Evolutionary conservation across 1,139 yeast genomes (phyloP), one percentile per base, ranked within the genome.

Genomic region (Spencermartinsiella ligniputridi): DNA sequence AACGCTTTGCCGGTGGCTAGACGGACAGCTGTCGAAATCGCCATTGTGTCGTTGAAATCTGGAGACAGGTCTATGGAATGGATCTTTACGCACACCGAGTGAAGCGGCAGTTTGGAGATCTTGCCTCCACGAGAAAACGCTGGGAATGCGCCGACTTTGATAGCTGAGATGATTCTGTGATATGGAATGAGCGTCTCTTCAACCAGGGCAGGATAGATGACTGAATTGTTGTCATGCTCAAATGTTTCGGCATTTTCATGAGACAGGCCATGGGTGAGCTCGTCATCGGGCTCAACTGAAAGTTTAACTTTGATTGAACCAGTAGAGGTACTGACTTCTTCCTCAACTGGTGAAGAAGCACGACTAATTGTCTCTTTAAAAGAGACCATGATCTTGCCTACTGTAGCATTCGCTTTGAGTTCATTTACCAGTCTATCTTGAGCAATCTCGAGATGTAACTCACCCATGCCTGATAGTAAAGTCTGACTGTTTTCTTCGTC

Each of bases 381-480:
- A 0, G 97, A 83, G 6, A 92, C 96, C 65, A 82, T 87, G 20
- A 92, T 85, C 45, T 81, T 81, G 32, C 96, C 89, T 41, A 89
- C 74, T 40, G 81, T 81, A 0, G 86, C 84, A 47, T 81, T 80
- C 2, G 95, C 96, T 60, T 83, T 83, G 74, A 90, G 75, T 50
- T 88, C 96, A 43, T 78, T 78, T 17, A 83, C 68, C 41, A 92
- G 72, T 46, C 97, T 71, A 54, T 88, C 95, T 44, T 75, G 74
- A 1, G 94, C 85, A 53, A 92, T 89, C 54, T 92, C 97, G 44
- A 92, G 72, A 64, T 92, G 98, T 42, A 92, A 70, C 44, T 89
- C 96, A 15, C 97, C 98, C 97, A 92, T 89, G 2, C 98, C 99
- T 42, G 95, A 81, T 29, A 92, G 64, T 22, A 89, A 72, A 0